Evolutionary conservation across 352 stramenopile genomes (phyloP).

Genomic region (Plasmopara viticola): DNA sequence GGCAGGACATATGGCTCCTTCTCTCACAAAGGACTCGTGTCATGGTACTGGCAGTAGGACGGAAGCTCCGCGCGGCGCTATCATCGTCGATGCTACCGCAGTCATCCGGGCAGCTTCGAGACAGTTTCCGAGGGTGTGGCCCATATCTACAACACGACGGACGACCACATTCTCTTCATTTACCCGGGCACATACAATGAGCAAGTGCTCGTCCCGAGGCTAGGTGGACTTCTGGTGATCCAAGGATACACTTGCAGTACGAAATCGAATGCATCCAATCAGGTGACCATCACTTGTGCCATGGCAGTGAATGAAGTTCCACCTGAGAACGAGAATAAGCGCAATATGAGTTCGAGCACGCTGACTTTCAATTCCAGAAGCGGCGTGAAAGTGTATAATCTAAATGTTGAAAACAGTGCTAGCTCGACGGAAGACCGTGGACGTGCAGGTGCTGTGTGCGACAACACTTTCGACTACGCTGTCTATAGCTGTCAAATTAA

Average conservation of each 20-base stretch:
- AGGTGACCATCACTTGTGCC: conserved; percentile 11
- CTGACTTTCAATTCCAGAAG: conserved; percentile 11
- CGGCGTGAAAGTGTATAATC: conserved; percentile 14
- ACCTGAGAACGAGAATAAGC: not conserved
- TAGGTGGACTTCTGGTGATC: conserved; percentile 9
- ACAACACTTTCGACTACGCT: conserved; percentile 23
- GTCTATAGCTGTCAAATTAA: too few species aligned
- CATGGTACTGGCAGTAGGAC: conserved; percentile 5
- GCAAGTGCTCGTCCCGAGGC: conserved; percentile 9
- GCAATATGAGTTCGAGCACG: conserved; percentile 10
- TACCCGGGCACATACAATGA: conserved; percentile 12
- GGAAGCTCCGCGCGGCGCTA: conserved; percentile 2
- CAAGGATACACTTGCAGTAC: conserved; percentile 16
- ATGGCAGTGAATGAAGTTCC: conserved; percentile 12
- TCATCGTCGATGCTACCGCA: conserved; percentile 11
- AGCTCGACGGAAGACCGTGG: conserved; percentile 21
- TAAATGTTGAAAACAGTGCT: conserved; percentile 18
- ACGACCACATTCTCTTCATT: conserved; percentile 10
- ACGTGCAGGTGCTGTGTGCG: conserved; percentile 20
- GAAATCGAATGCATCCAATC: conserved; percentile 9
- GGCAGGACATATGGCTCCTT: too few species aligned
- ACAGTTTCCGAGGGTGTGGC: conserved; percentile 7
- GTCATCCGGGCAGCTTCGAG: conserved; percentile 10
- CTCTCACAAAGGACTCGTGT: too few species aligned
- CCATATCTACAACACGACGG: conserved; percentile 14